phyloP scores from a whole-genome alignment of 2,329 filamentous ascomycete species.

The Hortaea werneckii region DNA sequence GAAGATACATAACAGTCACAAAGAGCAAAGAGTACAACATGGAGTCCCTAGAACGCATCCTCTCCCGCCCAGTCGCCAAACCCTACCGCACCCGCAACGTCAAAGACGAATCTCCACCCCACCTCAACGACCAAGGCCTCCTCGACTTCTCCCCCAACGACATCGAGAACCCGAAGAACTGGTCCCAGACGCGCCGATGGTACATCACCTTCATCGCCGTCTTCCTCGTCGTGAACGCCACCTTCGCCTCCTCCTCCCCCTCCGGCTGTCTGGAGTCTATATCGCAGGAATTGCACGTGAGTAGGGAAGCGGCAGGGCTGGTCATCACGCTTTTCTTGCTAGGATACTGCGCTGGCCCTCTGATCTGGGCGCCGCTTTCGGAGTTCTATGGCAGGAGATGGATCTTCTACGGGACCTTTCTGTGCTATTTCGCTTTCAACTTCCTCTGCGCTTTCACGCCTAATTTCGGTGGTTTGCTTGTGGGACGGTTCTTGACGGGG shows the following conservation, averaged over 20 bases:
- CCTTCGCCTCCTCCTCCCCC: constrained; percentile 40
- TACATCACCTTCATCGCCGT: constrained; percentile 35
- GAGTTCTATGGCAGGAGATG: constrained; percentile 53
- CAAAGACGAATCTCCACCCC: constrained; percentile 27
- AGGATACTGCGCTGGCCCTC: constrained; percentile 49
- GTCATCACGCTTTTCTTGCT: constrained; percentile 26
- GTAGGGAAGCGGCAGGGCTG: constrained; percentile 29
- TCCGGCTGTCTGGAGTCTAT: constrained; percentile 33
- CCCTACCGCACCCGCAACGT: constrained; percentile 39
- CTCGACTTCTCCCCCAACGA: constrained; percentile 44
- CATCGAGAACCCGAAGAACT: constrained; percentile 41
- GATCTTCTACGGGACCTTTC: constrained; percentile 39
- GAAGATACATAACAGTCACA: too few species aligned
- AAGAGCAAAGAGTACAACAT: constrained; percentile 24
- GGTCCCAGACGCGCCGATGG: constrained; percentile 32
- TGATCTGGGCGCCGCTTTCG: constrained; percentile 55
- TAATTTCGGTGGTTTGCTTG: constrained; percentile 43
- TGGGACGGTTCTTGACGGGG: constrained; percentile 47
- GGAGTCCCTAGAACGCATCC: constrained; percentile 33
- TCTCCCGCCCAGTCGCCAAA: constrained; percentile 44
- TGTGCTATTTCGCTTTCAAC: constrained; percentile 35
- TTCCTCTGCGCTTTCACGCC: constrained; percentile 47
- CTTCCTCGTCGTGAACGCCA: constrained; percentile 45
- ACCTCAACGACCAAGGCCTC: constrained; percentile 41
- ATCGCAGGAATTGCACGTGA: constrained; percentile 38